Conservation (phyloP, 768 basidiomycete species). For the Tephrocybe sp. region DNA sequence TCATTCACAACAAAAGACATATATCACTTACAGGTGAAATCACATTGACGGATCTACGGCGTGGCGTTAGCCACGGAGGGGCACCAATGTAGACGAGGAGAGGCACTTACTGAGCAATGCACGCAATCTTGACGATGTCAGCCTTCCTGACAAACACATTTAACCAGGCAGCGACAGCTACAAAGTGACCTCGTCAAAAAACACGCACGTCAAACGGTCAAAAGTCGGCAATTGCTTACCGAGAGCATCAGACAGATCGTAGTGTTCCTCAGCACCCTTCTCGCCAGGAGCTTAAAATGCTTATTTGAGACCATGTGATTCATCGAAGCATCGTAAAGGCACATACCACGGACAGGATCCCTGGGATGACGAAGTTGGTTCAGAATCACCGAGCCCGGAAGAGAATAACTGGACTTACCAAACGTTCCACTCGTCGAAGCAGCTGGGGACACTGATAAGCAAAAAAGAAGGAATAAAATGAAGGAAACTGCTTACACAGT, state of each 20-base stretch:
- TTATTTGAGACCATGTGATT: not conserved
- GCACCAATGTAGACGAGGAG: not conserved
- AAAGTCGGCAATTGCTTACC: constrained; percentile 21
- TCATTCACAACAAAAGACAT: not conserved
- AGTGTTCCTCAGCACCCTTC: constrained; percentile 51
- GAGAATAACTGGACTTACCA: constrained; percentile 28
- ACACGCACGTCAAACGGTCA: not conserved
- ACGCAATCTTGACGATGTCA: constrained; percentile 57
- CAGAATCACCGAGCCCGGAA: too few species aligned
- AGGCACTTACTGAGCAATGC: constrained; percentile 51
- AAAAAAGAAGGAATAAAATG: not conserved
- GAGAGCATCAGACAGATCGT: constrained; percentile 51
- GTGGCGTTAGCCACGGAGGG: too few species aligned
- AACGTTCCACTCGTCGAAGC: constrained; percentile 59
- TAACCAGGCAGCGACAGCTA: constrained; percentile 58
- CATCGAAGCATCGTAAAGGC: not conserved
- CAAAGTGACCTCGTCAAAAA: constrained; percentile 2
- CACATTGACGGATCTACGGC: constrained; percentile 40
- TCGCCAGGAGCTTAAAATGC: constrained; percentile 38
- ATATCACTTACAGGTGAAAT: constrained; percentile 38
- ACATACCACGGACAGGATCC: constrained; percentile 42
- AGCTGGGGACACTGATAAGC: constrained; percentile 19
- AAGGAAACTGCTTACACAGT: constrained; percentile 28
- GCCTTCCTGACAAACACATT: constrained; percentile 61
- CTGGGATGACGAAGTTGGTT: constrained; percentile 15